Evolutionary conservation across 2,329 filamentous ascomycete genomes (phyloP).

Genomic region (Cladosporium sp.): DNA sequence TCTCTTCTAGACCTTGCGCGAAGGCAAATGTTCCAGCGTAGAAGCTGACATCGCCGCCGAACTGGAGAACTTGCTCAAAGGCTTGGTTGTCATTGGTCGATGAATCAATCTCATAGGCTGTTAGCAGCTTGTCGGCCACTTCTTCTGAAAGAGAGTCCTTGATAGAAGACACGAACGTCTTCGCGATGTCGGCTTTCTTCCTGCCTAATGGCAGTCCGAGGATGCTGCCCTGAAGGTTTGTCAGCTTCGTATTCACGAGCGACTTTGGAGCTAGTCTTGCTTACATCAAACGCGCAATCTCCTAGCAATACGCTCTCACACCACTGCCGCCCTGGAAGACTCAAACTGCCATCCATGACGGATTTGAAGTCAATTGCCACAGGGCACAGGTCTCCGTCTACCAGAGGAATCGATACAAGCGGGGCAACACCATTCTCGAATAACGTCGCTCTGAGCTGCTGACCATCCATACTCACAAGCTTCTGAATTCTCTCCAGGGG

Average conservation of each 20-base stretch:
- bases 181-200: conserved; percentile 35
- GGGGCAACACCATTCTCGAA: conserved; percentile 36
- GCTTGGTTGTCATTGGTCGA: conserved; percentile 44
- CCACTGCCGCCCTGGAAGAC: conserved; percentile 49
- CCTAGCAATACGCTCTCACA: conserved; percentile 52
- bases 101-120: conserved; percentile 44
- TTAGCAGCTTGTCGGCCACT: conserved; percentile 36
- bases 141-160: conserved; percentile 35
- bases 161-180: conserved; percentile 40
- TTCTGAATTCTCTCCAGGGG: conserved; percentile 46
- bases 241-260: neutral
- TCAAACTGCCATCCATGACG: conserved; percentile 32
- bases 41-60: conserved; percentile 51
- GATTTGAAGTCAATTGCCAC: conserved; percentile 22
- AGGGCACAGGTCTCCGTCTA: conserved; percentile 48
- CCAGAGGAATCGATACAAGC: conserved; percentile 39
- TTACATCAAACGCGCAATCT: conserved; percentile 48
- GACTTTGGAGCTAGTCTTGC: neutral
- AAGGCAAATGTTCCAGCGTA: conserved; percentile 48
- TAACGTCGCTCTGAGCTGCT: conserved; percentile 46
- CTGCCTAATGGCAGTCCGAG: conserved; percentile 25
- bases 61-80: conserved; percentile 45
- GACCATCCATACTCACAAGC: conserved; percentile 44
- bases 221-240: conserved; percentile 27
- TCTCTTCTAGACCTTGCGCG: conserved; percentile 33